Percentiles rank a stretch among this genome's conserved stretches.
Conservation (phyloP, 495 filamentous ascomycete species). For the Daldinia bambusicola region DNA sequence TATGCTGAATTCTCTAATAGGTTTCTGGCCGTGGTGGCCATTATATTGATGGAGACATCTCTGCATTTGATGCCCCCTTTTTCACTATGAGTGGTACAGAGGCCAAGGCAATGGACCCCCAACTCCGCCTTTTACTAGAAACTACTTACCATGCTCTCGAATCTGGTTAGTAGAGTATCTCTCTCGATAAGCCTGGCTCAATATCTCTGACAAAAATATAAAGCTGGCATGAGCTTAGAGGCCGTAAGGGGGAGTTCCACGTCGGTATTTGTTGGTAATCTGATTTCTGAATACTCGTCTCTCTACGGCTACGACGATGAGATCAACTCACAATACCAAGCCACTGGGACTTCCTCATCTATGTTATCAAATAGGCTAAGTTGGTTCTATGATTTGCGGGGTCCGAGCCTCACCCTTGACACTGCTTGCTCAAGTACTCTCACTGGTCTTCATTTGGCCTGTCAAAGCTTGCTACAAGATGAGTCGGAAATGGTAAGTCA, state of each 20-base stretch:
- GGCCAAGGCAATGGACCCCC: slow-evolving; percentile 14
- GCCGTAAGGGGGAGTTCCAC: neutral
- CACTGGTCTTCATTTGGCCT: slow-evolving; percentile 65
- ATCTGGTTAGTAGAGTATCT: neutral
- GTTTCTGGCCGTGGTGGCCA: neutral
- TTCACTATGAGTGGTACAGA: neutral
- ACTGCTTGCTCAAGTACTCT: slow-evolving; percentile 74
- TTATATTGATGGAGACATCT: neutral
- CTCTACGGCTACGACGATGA: neutral
- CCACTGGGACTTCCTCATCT: slow-evolving; percentile 10
- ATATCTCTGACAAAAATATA: neutral
- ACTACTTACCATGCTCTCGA: neutral
- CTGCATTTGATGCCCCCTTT: neutral
- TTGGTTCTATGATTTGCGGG: slow-evolving; percentile 39
- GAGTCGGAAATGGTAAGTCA: slow-evolving; percentile 49
- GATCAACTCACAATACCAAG: neutral
- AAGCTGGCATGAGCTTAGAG: neutral
- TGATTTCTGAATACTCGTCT: neutral
- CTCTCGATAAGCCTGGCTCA: neutral
- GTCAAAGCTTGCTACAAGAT: slow-evolving; percentile 69
- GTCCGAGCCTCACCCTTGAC: slow-evolving; percentile 60
- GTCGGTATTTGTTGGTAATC: neutral
- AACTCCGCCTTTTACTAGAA: neutral
- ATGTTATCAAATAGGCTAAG: slow-evolving; percentile 58
- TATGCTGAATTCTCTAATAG: neutral